Conservation (phyloP, 1,284 basidiomycete genomes). For the Mycena sp. region DNA sequence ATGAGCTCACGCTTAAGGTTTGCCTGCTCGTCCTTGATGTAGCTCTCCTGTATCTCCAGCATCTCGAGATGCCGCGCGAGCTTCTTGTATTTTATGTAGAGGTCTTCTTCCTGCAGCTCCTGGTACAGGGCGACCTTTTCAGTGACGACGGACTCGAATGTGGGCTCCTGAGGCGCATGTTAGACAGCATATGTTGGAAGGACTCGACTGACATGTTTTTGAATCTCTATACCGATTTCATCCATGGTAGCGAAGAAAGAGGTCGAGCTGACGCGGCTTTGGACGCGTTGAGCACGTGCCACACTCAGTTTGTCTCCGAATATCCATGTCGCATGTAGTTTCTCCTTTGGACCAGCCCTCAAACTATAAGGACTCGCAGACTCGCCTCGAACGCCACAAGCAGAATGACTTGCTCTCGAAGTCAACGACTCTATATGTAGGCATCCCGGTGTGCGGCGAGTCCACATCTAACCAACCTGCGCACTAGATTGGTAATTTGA, state of each 20-base stretch:
- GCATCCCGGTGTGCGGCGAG: conserved; percentile 38
- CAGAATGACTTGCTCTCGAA: conserved; percentile 77
- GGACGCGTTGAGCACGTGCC: conserved; percentile 41
- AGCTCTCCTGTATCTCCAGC: conserved; percentile 95
- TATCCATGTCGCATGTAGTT: conserved; percentile 88
- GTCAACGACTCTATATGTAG: conserved; percentile 82
- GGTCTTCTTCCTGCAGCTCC: conserved; percentile 90
- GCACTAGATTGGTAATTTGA: conserved; percentile 90
- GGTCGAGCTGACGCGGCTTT: conserved; percentile 61
- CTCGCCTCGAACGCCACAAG: conserved; percentile 73
- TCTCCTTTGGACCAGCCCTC: conserved; percentile 90
- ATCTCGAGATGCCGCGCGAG: conserved; percentile 93
- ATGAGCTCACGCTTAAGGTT: conserved; percentile 98
- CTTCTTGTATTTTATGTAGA: conserved; percentile 96
- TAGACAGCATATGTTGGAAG: conserved; percentile 5
- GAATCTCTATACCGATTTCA: conserved; percentile 85
- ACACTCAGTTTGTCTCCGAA: conserved; percentile 6
- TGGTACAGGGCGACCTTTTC: conserved; percentile 90
- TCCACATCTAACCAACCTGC: conserved; percentile 28
- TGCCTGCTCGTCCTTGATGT: conserved; percentile 99
- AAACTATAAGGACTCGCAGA: conserved; percentile 93
- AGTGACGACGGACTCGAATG: conserved; percentile 86
- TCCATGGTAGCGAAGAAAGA: conserved; percentile 62
- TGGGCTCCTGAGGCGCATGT: conserved; percentile 75
- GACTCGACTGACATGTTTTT: conserved; percentile 73